A percentile compares a stretch with the other conserved stretches of the same genome.
Evolutionary conservation across 2,329 filamentous ascomycete species (phyloP).

Genomic region (Cryphonectria japonica): DNA sequence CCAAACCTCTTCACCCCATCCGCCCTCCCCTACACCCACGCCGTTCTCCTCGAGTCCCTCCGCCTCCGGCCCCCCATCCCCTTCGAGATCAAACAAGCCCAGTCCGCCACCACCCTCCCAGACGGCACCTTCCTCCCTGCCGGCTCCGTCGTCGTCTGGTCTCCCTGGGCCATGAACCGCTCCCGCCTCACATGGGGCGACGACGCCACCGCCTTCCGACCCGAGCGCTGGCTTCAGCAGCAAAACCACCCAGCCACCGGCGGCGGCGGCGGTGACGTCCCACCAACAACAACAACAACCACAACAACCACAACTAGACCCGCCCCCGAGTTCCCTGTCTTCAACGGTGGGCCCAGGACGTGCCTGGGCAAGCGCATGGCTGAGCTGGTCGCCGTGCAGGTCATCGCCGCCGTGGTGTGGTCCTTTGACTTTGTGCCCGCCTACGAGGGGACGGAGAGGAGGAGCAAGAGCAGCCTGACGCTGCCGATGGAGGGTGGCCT

Average conservation of each 20-base stretch:
- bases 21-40: conserved; percentile 59
- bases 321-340: conserved; percentile 64
- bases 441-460: conserved; percentile 48
- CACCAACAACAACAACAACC: background rate
- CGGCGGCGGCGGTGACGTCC: conserved; percentile 19
- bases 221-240: conserved; percentile 57
- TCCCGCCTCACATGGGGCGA: conserved; percentile 59
- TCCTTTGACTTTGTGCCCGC: conserved; percentile 55
- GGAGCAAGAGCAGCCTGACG: conserved; percentile 64
- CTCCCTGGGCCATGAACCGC: conserved; percentile 66
- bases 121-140: conserved; percentile 63
- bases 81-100: conserved; percentile 67
- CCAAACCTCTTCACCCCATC: conserved; percentile 46
- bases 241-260: background rate
- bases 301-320: conserved; percentile 34
- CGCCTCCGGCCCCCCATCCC: conserved; percentile 67
- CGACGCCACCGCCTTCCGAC: conserved; percentile 59
- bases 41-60: conserved; percentile 65
- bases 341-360: conserved; percentile 64
- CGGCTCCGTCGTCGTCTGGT: conserved; percentile 63
- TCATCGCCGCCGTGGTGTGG: conserved; percentile 53
- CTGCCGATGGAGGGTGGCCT: conserved; percentile 66
- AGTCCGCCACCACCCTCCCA: conserved; percentile 55
- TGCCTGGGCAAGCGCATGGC: conserved; percentile 70
- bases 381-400: conserved; percentile 60